A percentile compares a stretch with the other conserved stretches of the same genome.
Conservation (phyloP, 176 grass and related monocot genomes). For the Aegilops longissima region DNA sequence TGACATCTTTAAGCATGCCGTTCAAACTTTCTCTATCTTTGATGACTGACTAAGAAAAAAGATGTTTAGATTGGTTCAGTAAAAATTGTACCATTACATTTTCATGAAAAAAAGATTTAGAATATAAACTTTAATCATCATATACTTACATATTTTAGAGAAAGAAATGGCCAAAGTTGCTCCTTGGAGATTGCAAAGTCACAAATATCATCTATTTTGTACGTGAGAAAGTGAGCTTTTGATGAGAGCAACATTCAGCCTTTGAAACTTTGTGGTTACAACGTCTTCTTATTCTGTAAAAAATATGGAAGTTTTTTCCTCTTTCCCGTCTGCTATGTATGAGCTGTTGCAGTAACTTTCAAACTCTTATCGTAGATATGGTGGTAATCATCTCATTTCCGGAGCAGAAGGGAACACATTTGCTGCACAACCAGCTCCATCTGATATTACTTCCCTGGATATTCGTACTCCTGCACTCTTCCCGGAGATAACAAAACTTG, state of each 20-base stretch:
- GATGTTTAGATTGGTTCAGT: background rate
- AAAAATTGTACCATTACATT: background rate
- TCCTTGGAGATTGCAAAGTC: background rate
- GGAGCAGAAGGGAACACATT: slow-evolving; percentile 5
- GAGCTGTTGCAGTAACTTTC: background rate
- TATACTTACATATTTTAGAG: background rate
- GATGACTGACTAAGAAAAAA: background rate
- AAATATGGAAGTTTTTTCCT: background rate
- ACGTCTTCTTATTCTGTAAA: background rate
- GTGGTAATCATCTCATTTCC: slow-evolving; percentile 10
- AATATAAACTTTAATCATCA: background rate
- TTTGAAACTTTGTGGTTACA: background rate
- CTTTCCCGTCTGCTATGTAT: background rate
- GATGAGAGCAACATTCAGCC: background rate
- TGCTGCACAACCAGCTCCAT: background rate
- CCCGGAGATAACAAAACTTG: slow-evolving; percentile 31
- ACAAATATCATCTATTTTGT: background rate
- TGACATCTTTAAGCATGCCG: background rate
- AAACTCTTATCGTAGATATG: slow-evolving; percentile 8
- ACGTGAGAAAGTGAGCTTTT: background rate
- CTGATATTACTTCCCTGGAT: background rate
- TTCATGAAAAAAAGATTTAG: background rate
- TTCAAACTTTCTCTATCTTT: background rate
- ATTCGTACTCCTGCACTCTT: background rate
- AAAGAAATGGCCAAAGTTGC: background rate